A percentile compares a stretch with the other conserved stretches of the same genome.
Conservation (phyloP, 345 rosid genomes). For the Passiflora organensis region DNA sequence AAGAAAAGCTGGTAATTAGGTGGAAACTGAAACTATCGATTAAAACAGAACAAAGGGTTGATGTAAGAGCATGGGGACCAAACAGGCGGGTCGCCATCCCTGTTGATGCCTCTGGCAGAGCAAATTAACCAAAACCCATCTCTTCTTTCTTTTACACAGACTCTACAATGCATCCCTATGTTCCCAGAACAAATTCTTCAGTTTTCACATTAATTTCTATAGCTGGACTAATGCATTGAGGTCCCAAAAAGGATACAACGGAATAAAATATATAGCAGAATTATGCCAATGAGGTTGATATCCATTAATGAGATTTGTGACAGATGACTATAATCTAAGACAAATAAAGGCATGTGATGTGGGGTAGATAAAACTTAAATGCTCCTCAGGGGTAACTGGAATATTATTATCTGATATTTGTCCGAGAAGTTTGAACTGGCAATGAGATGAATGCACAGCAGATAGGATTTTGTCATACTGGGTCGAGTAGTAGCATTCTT, state of each 20-base stretch:
- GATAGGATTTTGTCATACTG: slow-evolving; percentile 36
- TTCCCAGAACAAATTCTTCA: background rate
- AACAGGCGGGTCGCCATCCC: too few relatives aligned
- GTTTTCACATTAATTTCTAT: background rate
- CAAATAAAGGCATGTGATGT: slow-evolving; percentile 29
- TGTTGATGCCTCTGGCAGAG: too few relatives aligned
- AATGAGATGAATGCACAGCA: background rate
- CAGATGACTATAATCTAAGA: slow-evolving; percentile 10
- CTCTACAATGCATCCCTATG: too few relatives aligned
- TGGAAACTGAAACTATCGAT: too few relatives aligned
- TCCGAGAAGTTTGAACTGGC: background rate
- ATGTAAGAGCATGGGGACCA: too few relatives aligned
- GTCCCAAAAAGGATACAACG: too few relatives aligned
- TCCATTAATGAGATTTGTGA: slow-evolving; percentile 8
- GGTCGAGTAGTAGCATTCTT: slow-evolving; percentile 36
- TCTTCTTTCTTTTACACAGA: too few relatives aligned
- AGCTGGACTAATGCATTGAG: too few relatives aligned
- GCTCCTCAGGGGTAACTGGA: background rate
- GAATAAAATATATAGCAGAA: background rate
- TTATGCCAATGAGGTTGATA: background rate
- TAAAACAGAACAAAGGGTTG: too few relatives aligned
- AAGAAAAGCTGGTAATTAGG: too few relatives aligned
- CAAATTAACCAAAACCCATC: too few relatives aligned
- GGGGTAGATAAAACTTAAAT: slow-evolving; percentile 16
- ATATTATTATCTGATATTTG: background rate